Base-by-base conservation (phyloP, 192 early-diverging fungal species). In the Podila horticola region DNA sequence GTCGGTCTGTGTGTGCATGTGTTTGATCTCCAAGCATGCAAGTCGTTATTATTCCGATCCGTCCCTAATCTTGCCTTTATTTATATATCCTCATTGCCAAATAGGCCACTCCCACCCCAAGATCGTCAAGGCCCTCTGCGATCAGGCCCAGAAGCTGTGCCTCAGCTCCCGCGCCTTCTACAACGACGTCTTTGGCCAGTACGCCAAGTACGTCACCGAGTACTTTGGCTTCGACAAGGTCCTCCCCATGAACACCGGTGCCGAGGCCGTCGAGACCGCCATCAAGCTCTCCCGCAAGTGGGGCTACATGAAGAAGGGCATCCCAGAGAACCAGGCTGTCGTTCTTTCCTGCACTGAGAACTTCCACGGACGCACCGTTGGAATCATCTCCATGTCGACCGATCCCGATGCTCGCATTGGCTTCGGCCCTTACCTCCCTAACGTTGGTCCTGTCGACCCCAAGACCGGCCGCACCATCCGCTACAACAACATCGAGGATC, bases 151-250 rank as follows among this genome's bases (percentile, higher is more conserved):
- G 51, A 90, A 85, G 69, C 88, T 98, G 30, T 90, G 93, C 26
- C 88, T 99, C 62, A 93, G 90, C 64, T 99, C 98, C 52, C 91
- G 98, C 48, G 98, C 98, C 8, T 99, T 99, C 86, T 95, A 97
- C 88, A 99, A 98, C 86, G 93, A 97, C 74, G 85, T 93, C 28
- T 97, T 97, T 83, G 97, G 96, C 8, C 79, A 86, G 58, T 97
- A 94, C 72, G 96, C 96, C 62, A 92, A 95, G 74, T 99, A 94
- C 82, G 83, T 99, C 48, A 93, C 95, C 20, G 91, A 93, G 84
- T 97, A 92, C 86, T 99, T 99, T 88, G 94, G 94, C 2, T 96
- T 94, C 74, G 96, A 98, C 58, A 99, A 98, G 98, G 94, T 99
- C 58, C 87, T 98, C 52, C 98, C 98, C 59, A 98, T 98, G 94